Base-by-base conservation (phyloP, 805 yeast genomes). In the Schwanniomyces polymorphus region DNA sequence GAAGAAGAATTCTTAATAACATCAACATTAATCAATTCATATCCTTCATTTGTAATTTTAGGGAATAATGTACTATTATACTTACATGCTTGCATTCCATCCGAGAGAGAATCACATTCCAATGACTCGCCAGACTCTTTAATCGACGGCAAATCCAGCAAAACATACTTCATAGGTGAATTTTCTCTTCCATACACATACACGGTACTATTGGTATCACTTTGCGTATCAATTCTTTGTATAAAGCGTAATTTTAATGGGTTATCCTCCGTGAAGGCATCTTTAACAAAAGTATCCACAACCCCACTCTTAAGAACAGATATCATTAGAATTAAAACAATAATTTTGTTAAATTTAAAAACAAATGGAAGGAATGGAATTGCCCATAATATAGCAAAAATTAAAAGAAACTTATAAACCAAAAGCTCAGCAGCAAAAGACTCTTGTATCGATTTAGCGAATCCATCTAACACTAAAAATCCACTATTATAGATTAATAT, bases 201-300 rank as follows among this genome's bases (percentile, higher is more conserved):
- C 16, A 81, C 82, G 27, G 56, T 58, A 12, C 83, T 65, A 4
- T 58, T 57, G 1, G 49, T 46, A 1, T 65, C 48, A 14, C 52
- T 49, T 31, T 67, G 59, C 47, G 85, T 63, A 52, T 86, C 79
- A 44, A 86, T 72, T 1, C 70, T 67, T 64, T 91, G 91, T 29
- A 82, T 67, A 57, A 86, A 86, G 52, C 91, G 73, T 47, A 88
- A 69, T 61, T 89, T 91, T 63, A 89, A 61, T 4, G 97, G 97
- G 28, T 79, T 71, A 5, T 65, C 57, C 23, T 72, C 69, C 27
- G 84, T 79, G 61, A 85, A 88, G n/a, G 97, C 87, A 2, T 65
- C 61, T 12, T 70, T 62, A 17, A 71, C 52, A n/a, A 69, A 55
- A 17, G 82, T 59, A 8, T 67, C 48, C 2, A 69, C 50, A 4